Evolutionary conservation across 805 yeast genomes (phyloP).

Genomic region (Cyberlindnera sargentensis): DNA sequence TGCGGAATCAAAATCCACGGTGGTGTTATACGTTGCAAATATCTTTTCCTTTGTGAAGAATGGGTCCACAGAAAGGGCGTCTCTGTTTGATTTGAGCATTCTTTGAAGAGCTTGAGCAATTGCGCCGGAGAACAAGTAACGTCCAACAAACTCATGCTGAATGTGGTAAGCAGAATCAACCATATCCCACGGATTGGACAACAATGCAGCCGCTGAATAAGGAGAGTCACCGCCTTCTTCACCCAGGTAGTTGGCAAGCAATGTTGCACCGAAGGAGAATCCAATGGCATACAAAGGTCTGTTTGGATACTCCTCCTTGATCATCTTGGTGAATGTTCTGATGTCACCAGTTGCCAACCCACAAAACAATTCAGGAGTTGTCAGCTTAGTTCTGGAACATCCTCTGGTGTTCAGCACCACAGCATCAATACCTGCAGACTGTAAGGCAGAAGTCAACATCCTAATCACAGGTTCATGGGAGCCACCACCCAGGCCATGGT

Average conservation of each 20-base stretch:
- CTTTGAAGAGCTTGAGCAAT: constrained; percentile 35
- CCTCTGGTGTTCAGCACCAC: constrained; percentile 67
- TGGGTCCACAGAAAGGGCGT: constrained; percentile 26
- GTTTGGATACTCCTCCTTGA: constrained; percentile 46
- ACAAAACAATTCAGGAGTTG: constrained; percentile 59
- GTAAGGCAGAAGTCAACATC: constrained; percentile 40
- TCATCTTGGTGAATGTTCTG: constrained; percentile 46
- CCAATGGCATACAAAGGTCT: constrained; percentile 64
- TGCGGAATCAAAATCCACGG: constrained; percentile 52
- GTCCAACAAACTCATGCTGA: constrained; percentile 31
- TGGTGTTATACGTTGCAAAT: constrained; percentile 30
- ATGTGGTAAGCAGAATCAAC: constrained; percentile 44
- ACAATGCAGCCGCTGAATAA: constrained; percentile 49
- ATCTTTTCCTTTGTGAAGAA: constrained; percentile 28
- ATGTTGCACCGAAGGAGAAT: constrained; percentile 66
- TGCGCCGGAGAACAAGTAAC: constrained; percentile 33
- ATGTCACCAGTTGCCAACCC: constrained; percentile 68
- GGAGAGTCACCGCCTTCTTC: constrained; percentile 50
- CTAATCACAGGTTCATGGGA: constrained; percentile 70
- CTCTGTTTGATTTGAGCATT: constrained; percentile 37
- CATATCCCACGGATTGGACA: constrained; percentile 74
- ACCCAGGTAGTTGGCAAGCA: constrained; percentile 61
- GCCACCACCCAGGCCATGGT: constrained; percentile 78
- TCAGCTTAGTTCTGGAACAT: constrained; percentile 65
- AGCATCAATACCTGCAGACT: constrained; percentile 43